Conservation (phyloP, 169 alveolate species). For the Plasmodium chabaudi region DNA sequence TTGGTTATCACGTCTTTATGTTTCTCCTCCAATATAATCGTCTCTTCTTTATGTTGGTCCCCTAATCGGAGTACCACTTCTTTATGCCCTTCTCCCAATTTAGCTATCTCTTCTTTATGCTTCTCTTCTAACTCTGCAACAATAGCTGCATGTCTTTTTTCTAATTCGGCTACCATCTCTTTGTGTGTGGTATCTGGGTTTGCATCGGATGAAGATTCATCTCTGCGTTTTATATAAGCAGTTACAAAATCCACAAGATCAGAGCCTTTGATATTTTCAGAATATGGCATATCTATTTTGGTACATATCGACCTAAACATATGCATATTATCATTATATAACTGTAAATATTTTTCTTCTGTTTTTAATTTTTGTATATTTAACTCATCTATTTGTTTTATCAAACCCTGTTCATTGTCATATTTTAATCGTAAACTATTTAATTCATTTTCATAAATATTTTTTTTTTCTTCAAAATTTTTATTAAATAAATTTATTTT, state of each 20-base stretch:
- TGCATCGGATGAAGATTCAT: not conserved
- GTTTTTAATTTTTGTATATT: slow-evolving; percentile 12
- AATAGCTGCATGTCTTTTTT: not conserved
- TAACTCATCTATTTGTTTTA: slow-evolving; percentile 26
- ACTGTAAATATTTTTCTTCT: slow-evolving; percentile 39
- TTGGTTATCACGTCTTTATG: too few relatives aligned
- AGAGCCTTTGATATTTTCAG: slow-evolving; percentile 13
- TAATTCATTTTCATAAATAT: slow-evolving; percentile 32
- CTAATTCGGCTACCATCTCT: not conserved
- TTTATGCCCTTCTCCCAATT: not conserved
- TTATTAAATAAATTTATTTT: slow-evolving; percentile 17
- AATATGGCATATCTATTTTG: slow-evolving; percentile 6
- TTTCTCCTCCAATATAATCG: too few relatives aligned
- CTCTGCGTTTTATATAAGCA: slow-evolving; percentile 8
- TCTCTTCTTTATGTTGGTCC: not conserved
- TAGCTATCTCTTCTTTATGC: not conserved
- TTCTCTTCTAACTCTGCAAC: not conserved
- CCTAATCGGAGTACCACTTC: not conserved
- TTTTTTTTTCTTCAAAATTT: slow-evolving; percentile 9
- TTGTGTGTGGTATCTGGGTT: too few relatives aligned
- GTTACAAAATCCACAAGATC: slow-evolving; percentile 20
- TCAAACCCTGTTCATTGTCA: slow-evolving; percentile 26
- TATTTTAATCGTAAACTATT: slow-evolving; percentile 18
- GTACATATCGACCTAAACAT: slow-evolving; percentile 22
- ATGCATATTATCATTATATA: slow-evolving; percentile 14